These are phyloP conservation scores for Ascochyta rabiei DNA, from an alignment of 2,329 filamentous ascomycete species.

Conservation along the genomic window DNA sequence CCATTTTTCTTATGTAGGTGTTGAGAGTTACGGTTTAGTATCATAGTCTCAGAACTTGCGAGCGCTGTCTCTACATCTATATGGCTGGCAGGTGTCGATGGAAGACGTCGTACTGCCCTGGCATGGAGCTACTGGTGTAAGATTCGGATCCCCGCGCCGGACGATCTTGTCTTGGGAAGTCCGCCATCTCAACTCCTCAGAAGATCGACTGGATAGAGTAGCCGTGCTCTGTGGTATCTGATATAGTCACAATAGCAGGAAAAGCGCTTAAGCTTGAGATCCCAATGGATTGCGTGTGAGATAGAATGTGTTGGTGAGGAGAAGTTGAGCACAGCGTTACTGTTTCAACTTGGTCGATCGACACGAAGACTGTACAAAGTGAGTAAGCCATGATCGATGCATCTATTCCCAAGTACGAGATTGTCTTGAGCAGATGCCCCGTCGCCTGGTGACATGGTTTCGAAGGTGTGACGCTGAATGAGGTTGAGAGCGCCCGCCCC, in stretches of 20 bases:
- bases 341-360: no score
- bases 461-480: background rate
- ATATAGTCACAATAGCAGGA: no score
- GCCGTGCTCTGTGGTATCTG: background rate
- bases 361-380: no score
- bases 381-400: no score
- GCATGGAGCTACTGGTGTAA: slow-evolving; percentile 3
- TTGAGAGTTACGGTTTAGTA: background rate
- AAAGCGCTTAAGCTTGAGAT: no score
- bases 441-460: background rate
- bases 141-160: slow-evolving; percentile 13
- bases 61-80: background rate
- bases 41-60: no score
- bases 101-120: slow-evolving; percentile 3
- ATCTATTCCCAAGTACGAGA: no score
- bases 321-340: no score
- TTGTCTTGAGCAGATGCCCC: background rate
- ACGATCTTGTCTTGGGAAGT: background rate
- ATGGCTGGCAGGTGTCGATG: background rate
- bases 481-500: background rate
- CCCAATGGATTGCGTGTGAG: no score
- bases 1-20: background rate
- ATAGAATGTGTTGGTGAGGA: no score
- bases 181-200: background rate
- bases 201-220: no score